Evolutionary conservation across 306 rosid genomes (phyloP).

Genomic region (Acmispon strigosus): DNA sequence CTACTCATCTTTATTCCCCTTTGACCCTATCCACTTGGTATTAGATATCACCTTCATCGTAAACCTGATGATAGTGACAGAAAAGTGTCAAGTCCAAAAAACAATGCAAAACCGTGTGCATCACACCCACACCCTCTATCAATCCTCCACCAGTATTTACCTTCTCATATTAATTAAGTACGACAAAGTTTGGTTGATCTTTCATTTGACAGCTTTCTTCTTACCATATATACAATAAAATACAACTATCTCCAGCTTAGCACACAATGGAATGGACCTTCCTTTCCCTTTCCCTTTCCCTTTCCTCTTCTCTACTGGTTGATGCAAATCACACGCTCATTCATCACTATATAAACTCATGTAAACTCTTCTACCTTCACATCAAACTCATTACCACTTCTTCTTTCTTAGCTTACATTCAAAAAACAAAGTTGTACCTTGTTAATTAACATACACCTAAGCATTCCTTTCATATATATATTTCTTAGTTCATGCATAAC

Average conservation of each 20-base stretch:
- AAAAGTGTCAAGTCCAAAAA: background rate
- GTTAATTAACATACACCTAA: background rate
- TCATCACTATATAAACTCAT: background rate
- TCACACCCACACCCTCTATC: background rate
- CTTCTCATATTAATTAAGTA: background rate
- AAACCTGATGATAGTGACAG: slow-evolving; percentile 6
- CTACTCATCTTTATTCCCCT: too few relatives aligned
- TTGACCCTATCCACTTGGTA: background rate
- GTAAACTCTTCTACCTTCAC: too few relatives aligned
- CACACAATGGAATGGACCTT: too few relatives aligned
- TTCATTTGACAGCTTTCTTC: background rate
- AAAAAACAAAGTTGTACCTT: background rate
- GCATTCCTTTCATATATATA: background rate
- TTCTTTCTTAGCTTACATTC: background rate
- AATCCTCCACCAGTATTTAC: background rate
- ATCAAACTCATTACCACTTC: too few relatives aligned
- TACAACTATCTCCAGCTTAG: slow-evolving; percentile 10
- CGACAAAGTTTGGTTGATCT: background rate
- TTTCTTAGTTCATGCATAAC: background rate
- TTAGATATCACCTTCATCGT: background rate
- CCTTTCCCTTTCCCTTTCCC: too few relatives aligned
- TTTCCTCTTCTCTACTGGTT: background rate
- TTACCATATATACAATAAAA: background rate
- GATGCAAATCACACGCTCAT: background rate
- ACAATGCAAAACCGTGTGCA: background rate